phyloP scores from a whole-genome alignment of 768 basidiomycete genomes.

The Russula brevipes region DNA sequence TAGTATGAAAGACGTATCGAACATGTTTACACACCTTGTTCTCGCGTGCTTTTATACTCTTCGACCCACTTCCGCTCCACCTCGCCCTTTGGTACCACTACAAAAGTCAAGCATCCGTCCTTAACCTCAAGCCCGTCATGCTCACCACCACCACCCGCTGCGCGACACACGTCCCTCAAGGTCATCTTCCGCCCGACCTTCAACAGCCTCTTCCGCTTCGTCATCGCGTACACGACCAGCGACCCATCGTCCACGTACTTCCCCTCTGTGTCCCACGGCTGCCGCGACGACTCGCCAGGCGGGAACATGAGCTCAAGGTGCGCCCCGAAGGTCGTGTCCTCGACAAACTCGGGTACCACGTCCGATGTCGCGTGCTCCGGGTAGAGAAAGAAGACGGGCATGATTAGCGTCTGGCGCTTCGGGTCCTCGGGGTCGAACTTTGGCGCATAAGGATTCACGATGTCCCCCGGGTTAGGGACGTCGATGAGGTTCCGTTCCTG shows the following conservation, averaged over 20 bases:
- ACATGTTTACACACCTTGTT: no score
- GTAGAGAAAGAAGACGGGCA: conserved; percentile 92
- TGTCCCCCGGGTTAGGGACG: conserved; percentile 45
- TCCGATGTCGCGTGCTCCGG: conserved; percentile 88
- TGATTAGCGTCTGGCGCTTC: conserved; percentile 53
- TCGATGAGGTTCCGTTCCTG: conserved; percentile 72
- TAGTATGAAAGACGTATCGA: no score
- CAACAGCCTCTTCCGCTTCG: conserved; percentile 65
- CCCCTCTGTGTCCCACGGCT: conserved; percentile 68
- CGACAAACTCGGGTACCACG: conserved; percentile 78
- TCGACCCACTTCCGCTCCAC: conserved; percentile 83
- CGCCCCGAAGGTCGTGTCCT: conserved; percentile 74
- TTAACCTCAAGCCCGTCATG: conserved; percentile 87
- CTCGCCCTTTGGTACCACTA: conserved; percentile 69
- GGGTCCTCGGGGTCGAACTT: conserved; percentile 64
- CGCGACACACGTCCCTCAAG: conserved; percentile 66
- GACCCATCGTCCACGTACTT: conserved; percentile 56
- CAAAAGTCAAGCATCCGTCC: conserved; percentile 77
- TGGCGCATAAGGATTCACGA: conserved; percentile 54
- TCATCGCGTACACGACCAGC: conserved; percentile 81
- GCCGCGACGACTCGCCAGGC: conserved; percentile 46
- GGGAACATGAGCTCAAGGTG: conserved; percentile 85
- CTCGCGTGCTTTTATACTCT: conserved; percentile 41
- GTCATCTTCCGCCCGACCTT: conserved; percentile 93
- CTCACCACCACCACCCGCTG: conserved; percentile 46